Conservation (phyloP, 768 basidiomycete species). For the Russula foetens region DNA sequence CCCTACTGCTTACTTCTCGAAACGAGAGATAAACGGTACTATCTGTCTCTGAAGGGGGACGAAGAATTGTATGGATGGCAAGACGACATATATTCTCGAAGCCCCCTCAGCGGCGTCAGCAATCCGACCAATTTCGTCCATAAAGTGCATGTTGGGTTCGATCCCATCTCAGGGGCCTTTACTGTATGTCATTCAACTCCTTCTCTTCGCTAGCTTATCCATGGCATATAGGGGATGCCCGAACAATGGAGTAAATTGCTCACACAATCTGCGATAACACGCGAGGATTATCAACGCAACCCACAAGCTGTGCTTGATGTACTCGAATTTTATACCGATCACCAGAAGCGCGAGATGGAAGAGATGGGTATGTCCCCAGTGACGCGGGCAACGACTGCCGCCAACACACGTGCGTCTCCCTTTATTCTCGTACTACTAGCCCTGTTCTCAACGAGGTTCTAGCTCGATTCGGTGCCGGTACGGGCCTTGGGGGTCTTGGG, state of each 20-base stretch:
- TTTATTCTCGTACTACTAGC: slow-evolving; percentile 29
- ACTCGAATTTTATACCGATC: slow-evolving; percentile 96
- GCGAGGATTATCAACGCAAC: slow-evolving; percentile 94
- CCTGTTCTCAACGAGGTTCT: slow-evolving; percentile 38
- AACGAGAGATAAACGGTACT: slow-evolving; percentile 75
- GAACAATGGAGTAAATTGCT: slow-evolving; percentile 98
- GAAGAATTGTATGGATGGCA: slow-evolving; percentile 98
- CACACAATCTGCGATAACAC: slow-evolving; percentile 94
- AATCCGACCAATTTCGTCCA: slow-evolving; percentile 98
- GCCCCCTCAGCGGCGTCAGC: slow-evolving; percentile 87
- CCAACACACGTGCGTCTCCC: slow-evolving; percentile 19
- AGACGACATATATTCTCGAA: slow-evolving; percentile 90
- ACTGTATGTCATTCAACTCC: slow-evolving; percentile 50
- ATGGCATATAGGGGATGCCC: slow-evolving; percentile 67
- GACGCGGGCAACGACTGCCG: slow-evolving; percentile 20
- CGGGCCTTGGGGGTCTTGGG: slow-evolving; percentile 68
- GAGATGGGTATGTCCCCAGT: slow-evolving; percentile 36
- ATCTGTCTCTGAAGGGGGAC: slow-evolving; percentile 80
- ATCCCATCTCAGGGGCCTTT: slow-evolving; percentile 88
- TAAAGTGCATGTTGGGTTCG: slow-evolving; percentile 97
- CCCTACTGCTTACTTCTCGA: slow-evolving; percentile 90
- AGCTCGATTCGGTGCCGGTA: slow-evolving; percentile 84
- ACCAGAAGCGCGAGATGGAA: slow-evolving; percentile 91
- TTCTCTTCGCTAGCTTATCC: background rate
- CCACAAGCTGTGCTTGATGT: slow-evolving; percentile 97